A percentile compares a stretch with the other conserved stretches of the same genome.
Conservation (phyloP, 345 rosid species). For the Camelina neglecta region DNA sequence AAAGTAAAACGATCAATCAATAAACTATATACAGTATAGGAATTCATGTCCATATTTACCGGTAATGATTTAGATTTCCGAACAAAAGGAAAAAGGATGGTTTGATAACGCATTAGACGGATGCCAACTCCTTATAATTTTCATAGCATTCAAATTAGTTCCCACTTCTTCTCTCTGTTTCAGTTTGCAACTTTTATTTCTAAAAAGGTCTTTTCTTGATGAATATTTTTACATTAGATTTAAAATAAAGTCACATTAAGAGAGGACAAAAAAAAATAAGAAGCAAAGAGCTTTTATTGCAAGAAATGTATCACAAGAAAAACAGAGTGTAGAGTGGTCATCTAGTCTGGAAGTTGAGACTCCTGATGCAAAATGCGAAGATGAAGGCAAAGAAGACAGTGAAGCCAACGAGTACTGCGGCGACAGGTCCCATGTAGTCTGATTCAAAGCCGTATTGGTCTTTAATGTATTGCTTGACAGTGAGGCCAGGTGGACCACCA, state of each 20-base stretch:
- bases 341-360: conserved; percentile 78
- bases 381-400: conserved; percentile 70
- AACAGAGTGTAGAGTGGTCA: neutral
- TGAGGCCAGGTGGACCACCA: conserved; percentile 42
- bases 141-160: neutral
- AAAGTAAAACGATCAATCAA: neutral
- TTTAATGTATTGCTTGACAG: conserved; percentile 52
- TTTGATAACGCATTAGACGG: too few relatives aligned
- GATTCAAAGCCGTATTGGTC: conserved; percentile 65
- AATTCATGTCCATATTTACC: neutral
- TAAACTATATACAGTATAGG: neutral
- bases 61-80: neutral
- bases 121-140: neutral
- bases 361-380: conserved; percentile 74
- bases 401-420: conserved; percentile 64
- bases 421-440: conserved; percentile 77
- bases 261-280: neutral
- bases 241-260: neutral
- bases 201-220: neutral
- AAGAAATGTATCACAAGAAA: conserved; percentile 4
- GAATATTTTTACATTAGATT: neutral
- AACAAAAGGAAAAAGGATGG: neutral
- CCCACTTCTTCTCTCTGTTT: neutral
- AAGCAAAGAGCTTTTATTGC: conserved; percentile 16
- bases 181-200: neutral